Evolutionary conservation across 352 stramenopile species (phyloP), one percentile per base, ranked within the genome.

Genomic region (Phytopythium montanum): DNA sequence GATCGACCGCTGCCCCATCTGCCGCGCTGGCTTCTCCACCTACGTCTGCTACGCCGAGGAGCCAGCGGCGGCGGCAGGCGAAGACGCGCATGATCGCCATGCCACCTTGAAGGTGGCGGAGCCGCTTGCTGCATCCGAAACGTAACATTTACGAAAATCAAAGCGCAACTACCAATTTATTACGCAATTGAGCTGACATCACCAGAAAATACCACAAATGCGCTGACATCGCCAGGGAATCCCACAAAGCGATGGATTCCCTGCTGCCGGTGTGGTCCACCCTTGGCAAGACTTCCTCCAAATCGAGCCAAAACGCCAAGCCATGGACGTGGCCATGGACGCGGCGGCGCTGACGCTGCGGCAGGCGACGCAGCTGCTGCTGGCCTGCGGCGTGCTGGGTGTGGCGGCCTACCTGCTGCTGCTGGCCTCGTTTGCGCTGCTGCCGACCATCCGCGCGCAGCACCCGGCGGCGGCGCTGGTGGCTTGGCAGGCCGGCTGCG

Each of bases 391-490:
- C n/a, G 46, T 81, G 53, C 49, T 92, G 28, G 83, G 83, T 29
- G 41, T 71, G 5, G 58, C 86, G 21, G 48, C 87, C 18, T 82
- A 95, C 52, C 64, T 90, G 48, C 59, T 90, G 42, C 63, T 92
- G 13, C 61, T 95, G 38, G 63, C 80, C 21, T 92, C 85, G 12
- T 95, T 85, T 54, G 70, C 90, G 34, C 64, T 87, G 28, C 69
- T 92, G 44, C 81, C 85, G 16, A 88, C 76, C 57, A 85, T 95
- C 68, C 85, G 85, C 46, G 77, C 79, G 57, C 85, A 95, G 52
- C 85, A 95, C 59, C 85, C 85, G 26, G 82, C 81, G 13, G 85
- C 81, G 2, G 60, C 83, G 38, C 70, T 95, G 59, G 78, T 95
- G n/a, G 65, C 88, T 59, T 95, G 83, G 83, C 85, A 95, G 39